Base-by-base conservation (phyloP, 2,329 filamentous ascomycete genomes). In the Pseudogymnoascus sp. region DNA sequence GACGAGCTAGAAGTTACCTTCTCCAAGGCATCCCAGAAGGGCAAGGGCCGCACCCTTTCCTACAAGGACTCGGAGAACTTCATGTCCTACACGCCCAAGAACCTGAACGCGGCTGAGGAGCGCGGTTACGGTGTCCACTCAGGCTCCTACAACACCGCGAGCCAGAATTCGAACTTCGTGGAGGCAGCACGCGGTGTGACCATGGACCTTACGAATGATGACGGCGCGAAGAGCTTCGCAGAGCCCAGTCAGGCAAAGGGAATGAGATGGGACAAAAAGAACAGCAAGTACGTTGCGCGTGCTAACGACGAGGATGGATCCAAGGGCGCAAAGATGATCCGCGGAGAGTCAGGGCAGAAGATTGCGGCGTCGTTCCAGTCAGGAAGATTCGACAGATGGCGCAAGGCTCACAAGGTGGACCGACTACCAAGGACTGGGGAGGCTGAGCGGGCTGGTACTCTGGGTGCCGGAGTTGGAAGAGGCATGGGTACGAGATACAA, bases 201-300 rank as follows among this genome's bases (percentile, higher is more conserved):
- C 40, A 96, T 99, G 91, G 95, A 97, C 75, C 86, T 99, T 11
- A 88, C 85, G 65, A 92, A 92, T 72, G 95, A 99, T 76, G 95
- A 97, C 69, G 84, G 84, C 10, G 85, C 85, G 69, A 90, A 90
- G 72, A 82, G 85, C 1, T 96, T 97, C 74, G 92, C 86, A 66
- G 86, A 90, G 70, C 86, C 91, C 2, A 84, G 87, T 56, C 88
- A 87, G 70, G 77, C 86, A 59, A 84, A 86, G 68, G 81, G 84
- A 56, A 88, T 96, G 86, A 88, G 95, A 68, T 99, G 95, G 95
- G 95, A 99, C 79, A 93, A 96, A 80, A 96, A 96, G 76, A 85
- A 86, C 72, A 96, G 90, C 78, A 97, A 97, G 77, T 99, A 97
- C 78, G 93, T 99, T 37, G 82, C 90, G 11, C 86, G 90, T 37